These are phyloP conservation scores for Lentinula novae-zelandiae DNA, from an alignment of 1,284 basidiomycete genomes.

Conservation along the genomic window DNA sequence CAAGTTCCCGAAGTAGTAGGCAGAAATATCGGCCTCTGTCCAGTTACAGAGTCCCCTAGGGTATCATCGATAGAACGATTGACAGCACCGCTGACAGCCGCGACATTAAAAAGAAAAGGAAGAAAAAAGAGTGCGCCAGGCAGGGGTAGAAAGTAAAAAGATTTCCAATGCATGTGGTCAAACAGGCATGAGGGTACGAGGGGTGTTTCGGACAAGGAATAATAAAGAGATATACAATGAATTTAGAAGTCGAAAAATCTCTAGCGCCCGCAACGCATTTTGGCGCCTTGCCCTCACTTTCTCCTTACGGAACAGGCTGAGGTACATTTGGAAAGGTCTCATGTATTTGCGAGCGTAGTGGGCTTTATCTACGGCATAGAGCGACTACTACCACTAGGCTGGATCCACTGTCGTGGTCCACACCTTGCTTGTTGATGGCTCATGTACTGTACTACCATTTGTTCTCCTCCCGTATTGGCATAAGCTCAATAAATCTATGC, in stretches of 20 bases:
- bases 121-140: background rate
- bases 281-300: no score
- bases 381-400: no score
- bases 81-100: background rate
- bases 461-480: slow-evolving; percentile 24
- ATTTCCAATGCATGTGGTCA: background rate
- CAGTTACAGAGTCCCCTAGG: slow-evolving; percentile 8
- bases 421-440: no score
- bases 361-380: no score
- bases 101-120: background rate
- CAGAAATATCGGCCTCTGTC: slow-evolving; percentile 2
- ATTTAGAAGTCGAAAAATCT: no score
- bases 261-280: no score
- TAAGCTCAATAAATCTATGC: slow-evolving; percentile 39
- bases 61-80: slow-evolving; percentile 11
- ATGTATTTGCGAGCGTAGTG: no score
- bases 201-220: background rate
- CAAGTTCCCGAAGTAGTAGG: slow-evolving; percentile 3
- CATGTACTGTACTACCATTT: slow-evolving; percentile 4
- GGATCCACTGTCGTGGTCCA: no score
- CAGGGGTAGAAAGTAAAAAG: background rate
- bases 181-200: background rate
- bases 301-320: no score
- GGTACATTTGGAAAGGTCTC: no score
- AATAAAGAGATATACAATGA: no score